Evolutionary conservation across 2,329 filamentous ascomycete species (phyloP).

Genomic region (Lachnellula suecica): DNA sequence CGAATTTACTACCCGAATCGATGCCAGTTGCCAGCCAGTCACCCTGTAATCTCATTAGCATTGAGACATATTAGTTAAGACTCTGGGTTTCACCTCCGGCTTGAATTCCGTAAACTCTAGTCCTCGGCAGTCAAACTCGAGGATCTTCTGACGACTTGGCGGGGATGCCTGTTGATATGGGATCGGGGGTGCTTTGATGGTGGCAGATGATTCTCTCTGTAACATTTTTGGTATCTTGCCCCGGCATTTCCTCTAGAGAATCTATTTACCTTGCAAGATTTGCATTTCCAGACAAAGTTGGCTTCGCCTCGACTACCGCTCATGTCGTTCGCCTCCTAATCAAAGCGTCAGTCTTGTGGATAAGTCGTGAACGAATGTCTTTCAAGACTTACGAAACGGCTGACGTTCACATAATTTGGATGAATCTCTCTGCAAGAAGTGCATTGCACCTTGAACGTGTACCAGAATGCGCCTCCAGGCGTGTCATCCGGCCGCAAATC

Average conservation of each 20-base stretch:
- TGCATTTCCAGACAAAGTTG: slow-evolving; percentile 99
- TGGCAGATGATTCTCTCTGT: slow-evolving; percentile 81
- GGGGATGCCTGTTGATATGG: slow-evolving; percentile 72
- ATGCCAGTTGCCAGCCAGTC: slow-evolving; percentile 84
- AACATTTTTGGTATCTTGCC: background rate
- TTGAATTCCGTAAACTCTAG: slow-evolving; percentile 91
- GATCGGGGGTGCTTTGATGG: slow-evolving; percentile 72
- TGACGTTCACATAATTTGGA: slow-evolving; percentile 82
- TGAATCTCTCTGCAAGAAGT: slow-evolving; percentile 95
- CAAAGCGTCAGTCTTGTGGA: background rate
- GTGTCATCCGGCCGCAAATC: slow-evolving; percentile 84
- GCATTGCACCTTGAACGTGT: slow-evolving; percentile 97
- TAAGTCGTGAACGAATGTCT: no score
- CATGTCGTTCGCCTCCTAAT: slow-evolving; percentile 82
- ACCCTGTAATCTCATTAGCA: slow-evolving; percentile 54
- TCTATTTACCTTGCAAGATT: slow-evolving; percentile 84
- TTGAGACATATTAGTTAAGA: background rate
- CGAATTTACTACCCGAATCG: slow-evolving; percentile 81
- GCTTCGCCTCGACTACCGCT: slow-evolving; percentile 92
- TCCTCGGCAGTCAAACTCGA: slow-evolving; percentile 92
- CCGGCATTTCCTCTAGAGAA: background rate
- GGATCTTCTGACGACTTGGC: slow-evolving; percentile 72
- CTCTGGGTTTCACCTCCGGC: slow-evolving; percentile 65
- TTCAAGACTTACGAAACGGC: slow-evolving; percentile 66
- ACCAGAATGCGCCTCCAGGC: slow-evolving; percentile 82